A percentile compares a stretch with the other conserved stretches of the same genome.
Conservation (phyloP, 441 rosid species). For the Corymbia calophylla region DNA sequence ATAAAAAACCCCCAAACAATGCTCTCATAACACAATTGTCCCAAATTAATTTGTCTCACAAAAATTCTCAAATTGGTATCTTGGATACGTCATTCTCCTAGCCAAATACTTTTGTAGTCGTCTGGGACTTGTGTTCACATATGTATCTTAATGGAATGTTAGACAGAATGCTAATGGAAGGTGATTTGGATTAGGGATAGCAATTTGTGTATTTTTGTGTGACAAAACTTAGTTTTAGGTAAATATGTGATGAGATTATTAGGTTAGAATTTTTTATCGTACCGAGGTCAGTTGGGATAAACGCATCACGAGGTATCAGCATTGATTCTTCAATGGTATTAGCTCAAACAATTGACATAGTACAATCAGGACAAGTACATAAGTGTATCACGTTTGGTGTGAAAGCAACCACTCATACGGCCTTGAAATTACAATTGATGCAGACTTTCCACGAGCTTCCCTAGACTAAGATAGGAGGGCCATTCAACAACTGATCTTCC, state of each 20-base stretch:
- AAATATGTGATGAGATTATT: too few relatives aligned
- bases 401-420: background rate
- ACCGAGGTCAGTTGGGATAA: background rate
- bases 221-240: background rate
- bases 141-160: background rate
- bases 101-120: fast-evolving
- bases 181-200: background rate
- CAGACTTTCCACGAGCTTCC: background rate
- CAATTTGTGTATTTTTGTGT: background rate
- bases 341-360: background rate
- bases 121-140: background rate
- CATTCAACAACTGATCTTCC: background rate
- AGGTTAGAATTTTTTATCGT: too few relatives aligned
- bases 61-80: background rate
- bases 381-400: background rate
- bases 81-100: background rate
- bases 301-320: fast-evolving
- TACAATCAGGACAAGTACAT: background rate
- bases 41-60: background rate
- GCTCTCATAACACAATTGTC: background rate
- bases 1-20: background rate
- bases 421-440: background rate
- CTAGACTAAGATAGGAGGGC: background rate
- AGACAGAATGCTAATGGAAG: background rate
- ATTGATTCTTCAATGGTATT: background rate